A percentile compares a stretch with the other conserved stretches of the same genome.
Evolutionary conservation across 805 yeast genomes (phyloP).

Genomic region (Brettanomyces custersianus): DNA sequence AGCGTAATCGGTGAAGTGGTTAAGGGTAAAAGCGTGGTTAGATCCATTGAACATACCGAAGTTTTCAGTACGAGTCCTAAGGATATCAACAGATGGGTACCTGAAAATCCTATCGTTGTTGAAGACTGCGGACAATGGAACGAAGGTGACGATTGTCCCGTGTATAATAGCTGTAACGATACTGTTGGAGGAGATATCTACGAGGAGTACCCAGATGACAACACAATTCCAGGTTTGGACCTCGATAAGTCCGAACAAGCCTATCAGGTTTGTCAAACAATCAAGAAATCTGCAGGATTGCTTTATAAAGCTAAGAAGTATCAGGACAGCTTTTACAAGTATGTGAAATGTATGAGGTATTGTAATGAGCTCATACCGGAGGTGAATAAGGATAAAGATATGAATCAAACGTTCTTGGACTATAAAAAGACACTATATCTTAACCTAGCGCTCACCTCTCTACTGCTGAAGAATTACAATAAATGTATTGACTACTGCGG

Average conservation of each 20-base stretch:
- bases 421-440: conserved; percentile 42
- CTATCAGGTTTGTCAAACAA: conserved; percentile 39
- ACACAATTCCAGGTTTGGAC: conserved; percentile 44
- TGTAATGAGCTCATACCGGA: conserved; percentile 70
- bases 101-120: conserved; percentile 36
- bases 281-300: conserved; percentile 60
- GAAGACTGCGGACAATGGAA: conserved; percentile 58
- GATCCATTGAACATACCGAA: conserved; percentile 49
- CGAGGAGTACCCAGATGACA: conserved; percentile 77
- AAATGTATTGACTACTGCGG: conserved; percentile 45
- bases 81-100: conserved; percentile 21
- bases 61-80: conserved; percentile 30
- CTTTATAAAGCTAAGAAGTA: conserved; percentile 45
- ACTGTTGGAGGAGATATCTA: conserved; percentile 58
- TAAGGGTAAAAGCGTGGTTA: conserved; percentile 59
- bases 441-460: conserved; percentile 49
- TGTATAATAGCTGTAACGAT: conserved; percentile 54
- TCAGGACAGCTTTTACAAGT: conserved; percentile 51
- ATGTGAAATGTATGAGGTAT: conserved; percentile 57
- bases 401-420: conserved; percentile 38
- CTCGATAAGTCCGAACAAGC: conserved; percentile 36
- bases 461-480: conserved; percentile 41
- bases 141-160: conserved; percentile 42
- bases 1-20: conserved; percentile 67
- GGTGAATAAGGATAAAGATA: conserved; percentile 47